Percentiles rank a stretch among this genome's conserved stretches.
These are phyloP conservation scores for Trifolium pratense DNA, from an alignment of 306 rosid genomes.

Conservation along the genomic window DNA sequence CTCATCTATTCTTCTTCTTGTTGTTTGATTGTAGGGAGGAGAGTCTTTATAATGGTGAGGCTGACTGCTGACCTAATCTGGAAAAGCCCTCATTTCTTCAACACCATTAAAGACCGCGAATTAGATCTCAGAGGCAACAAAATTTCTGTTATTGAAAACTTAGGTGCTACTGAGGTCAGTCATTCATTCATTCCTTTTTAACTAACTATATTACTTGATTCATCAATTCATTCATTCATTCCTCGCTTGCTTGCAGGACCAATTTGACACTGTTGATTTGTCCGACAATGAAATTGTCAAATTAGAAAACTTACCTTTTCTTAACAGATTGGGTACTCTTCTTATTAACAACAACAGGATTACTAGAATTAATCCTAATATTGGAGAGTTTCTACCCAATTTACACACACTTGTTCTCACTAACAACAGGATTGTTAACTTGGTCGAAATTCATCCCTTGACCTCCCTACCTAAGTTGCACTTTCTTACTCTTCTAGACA, in stretches of 20 bases:
- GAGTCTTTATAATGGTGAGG: too few relatives aligned
- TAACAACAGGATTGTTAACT: conserved; percentile 93
- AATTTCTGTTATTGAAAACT: conserved; percentile 84
- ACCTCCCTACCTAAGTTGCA: conserved; percentile 78
- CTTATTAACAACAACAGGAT: conserved; percentile 86
- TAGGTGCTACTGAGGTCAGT: conserved; percentile 94
- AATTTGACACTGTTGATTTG: conserved; percentile 89
- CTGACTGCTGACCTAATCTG: conserved; percentile 88
- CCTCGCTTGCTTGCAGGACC: conserved; percentile 68
- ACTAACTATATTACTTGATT: too few relatives aligned
- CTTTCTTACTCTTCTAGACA: conserved; percentile 85
- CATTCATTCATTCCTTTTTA: background rate
- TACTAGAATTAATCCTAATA: conserved; percentile 82
- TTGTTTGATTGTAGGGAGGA: too few relatives aligned
- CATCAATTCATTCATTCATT: background rate
- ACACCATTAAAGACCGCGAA: conserved; percentile 86
- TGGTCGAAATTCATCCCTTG: conserved; percentile 88
- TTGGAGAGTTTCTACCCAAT: conserved; percentile 91
- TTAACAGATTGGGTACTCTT: conserved; percentile 86
- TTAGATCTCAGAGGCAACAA: conserved; percentile 93
- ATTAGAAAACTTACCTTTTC: conserved; percentile 85
- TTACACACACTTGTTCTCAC: conserved; percentile 86
- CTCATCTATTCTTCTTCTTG: too few relatives aligned
- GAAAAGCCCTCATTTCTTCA: conserved; percentile 98
- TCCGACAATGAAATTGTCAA: conserved; percentile 96